phyloP scores from a whole-genome alignment of 345 rosid genomes.

The Zanthoxylum bungeanum region DNA sequence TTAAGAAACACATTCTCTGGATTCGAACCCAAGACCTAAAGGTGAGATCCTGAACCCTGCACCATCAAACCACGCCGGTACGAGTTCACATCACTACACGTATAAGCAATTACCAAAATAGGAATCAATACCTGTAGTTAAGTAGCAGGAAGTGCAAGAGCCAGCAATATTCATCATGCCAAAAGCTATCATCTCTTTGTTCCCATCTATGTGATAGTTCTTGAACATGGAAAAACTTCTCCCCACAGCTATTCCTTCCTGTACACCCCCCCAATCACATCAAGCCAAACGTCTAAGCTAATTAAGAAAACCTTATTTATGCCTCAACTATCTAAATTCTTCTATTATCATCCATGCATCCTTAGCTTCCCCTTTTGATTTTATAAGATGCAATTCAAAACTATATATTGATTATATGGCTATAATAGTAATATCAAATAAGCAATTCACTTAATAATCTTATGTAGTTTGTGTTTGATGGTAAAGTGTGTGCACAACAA shows the following conservation, averaged over 20 bases:
- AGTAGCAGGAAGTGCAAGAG: constrained; percentile 88
- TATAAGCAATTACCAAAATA: too few species aligned
- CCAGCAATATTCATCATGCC: constrained; percentile 95
- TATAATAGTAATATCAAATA: not conserved
- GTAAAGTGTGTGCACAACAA: too few species aligned
- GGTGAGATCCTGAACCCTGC: too few species aligned
- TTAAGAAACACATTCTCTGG: too few species aligned
- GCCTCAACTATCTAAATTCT: not conserved
- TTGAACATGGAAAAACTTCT: constrained; percentile 92
- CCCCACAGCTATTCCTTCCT: constrained; percentile 98
- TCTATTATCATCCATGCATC: not conserved
- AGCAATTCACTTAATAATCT: not conserved
- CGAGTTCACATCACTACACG: too few species aligned
- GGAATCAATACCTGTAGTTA: constrained; percentile 58
- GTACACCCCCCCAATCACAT: constrained; percentile 9
- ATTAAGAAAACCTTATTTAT: not conserved
- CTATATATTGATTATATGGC: not conserved
- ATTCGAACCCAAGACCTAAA: too few species aligned
- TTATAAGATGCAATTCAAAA: not conserved
- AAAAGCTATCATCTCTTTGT: constrained; percentile 96
- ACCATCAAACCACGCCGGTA: too few species aligned
- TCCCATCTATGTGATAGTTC: constrained; percentile 87
- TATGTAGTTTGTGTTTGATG: too few species aligned
- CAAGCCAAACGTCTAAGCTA: not conserved
- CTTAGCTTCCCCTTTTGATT: not conserved